phyloP scores from a whole-genome alignment of 78 protist species.

The Parvularia atlantis region DNA sequence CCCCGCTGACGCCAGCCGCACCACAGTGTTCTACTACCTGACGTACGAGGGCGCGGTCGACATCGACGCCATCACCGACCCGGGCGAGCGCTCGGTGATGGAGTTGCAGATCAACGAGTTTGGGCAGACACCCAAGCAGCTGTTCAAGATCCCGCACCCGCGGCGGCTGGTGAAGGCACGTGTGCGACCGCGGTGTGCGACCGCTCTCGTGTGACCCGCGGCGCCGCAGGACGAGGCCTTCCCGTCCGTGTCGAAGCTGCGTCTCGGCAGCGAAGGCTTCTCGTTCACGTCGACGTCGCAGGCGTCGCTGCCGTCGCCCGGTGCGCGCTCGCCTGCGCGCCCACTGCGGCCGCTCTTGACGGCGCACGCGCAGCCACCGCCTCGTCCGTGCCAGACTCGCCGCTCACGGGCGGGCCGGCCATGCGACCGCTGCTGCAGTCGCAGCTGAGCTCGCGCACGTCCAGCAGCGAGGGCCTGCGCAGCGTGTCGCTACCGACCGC shows the following conservation, averaged over 20 bases:
- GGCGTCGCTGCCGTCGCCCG: neutral
- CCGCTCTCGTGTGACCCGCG: too few relatives aligned
- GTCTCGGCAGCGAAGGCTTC: neutral
- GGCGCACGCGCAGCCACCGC: too few relatives aligned
- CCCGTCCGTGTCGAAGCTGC: too few relatives aligned
- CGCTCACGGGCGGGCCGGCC: too few relatives aligned
- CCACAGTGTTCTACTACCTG: conserved; percentile 66
- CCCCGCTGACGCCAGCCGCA: neutral
- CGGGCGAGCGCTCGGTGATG: conserved; percentile 34
- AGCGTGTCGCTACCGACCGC: too few relatives aligned
- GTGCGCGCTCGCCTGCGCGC: neutral
- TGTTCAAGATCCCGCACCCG: conserved; percentile 73
- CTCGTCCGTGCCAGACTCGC: too few relatives aligned
- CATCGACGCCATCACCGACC: conserved; percentile 64
- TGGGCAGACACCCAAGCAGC: conserved; percentile 96
- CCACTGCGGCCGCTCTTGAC: too few relatives aligned
- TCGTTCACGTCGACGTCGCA: neutral
- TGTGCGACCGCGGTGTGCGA: neutral
- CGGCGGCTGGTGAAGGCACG: conserved; percentile 13
- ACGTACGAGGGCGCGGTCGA: conserved; percentile 90
- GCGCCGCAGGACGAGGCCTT: neutral
- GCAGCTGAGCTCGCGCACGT: too few relatives aligned
- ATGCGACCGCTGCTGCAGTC: too few relatives aligned
- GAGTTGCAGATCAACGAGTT: conserved; percentile 84
- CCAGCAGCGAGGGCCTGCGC: too few relatives aligned